Evolutionary conservation across 202 grass and related monocot genomes (phyloP).

Genomic region (Bolboschoenoplectus hybrid): DNA sequence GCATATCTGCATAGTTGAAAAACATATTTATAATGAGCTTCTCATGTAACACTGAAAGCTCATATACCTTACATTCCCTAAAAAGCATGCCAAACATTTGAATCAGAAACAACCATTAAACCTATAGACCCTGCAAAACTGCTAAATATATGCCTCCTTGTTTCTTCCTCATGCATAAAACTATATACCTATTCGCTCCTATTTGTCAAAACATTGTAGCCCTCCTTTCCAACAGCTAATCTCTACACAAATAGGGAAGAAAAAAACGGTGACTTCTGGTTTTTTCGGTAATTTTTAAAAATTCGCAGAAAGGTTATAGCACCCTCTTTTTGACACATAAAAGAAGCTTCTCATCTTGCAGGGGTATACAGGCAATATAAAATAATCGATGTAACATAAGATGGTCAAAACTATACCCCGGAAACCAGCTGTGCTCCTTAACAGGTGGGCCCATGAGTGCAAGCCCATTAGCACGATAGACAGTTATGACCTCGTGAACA

Average conservation of each 20-base stretch:
- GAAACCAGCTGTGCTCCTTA: constrained; percentile 84
- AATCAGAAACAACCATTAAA: not conserved
- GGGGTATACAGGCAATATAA: constrained; percentile 22
- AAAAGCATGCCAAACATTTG: not conserved
- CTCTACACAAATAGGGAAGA: not conserved
- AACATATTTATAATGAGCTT: not conserved
- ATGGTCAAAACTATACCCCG: constrained; percentile 53
- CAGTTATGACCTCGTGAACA: constrained; percentile 63
- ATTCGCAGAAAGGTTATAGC: too few relatives aligned
- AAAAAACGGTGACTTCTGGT: too few relatives aligned
- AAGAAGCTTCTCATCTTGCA: not conserved
- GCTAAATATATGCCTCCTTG: not conserved
- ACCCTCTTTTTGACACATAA: too few relatives aligned
- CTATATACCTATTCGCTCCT: too few relatives aligned
- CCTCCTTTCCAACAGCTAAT: not conserved
- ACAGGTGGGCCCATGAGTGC: constrained; percentile 47
- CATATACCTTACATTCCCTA: not conserved
- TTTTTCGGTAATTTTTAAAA: too few relatives aligned
- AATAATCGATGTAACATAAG: not conserved
- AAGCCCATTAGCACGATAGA: constrained; percentile 61
- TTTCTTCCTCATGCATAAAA: not conserved
- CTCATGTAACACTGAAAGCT: not conserved
- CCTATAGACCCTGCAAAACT: not conserved
- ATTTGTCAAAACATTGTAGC: too few relatives aligned
- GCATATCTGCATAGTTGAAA: constrained; percentile 56